These are phyloP conservation scores for Acacia acuminata DNA, from an alignment of 306 rosid genomes.

Conservation along the genomic window DNA sequence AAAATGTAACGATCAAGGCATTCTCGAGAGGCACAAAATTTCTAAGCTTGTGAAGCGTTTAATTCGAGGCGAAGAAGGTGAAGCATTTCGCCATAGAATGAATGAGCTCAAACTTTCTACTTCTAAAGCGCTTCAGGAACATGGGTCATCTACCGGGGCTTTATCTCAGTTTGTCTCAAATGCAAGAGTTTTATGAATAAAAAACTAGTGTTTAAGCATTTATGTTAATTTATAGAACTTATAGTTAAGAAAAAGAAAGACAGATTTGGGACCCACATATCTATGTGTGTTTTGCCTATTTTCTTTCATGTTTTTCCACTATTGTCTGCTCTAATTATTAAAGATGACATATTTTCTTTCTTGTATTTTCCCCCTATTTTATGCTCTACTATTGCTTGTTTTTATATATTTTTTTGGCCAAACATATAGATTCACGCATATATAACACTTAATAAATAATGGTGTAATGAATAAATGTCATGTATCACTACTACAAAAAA, in stretches of 20 bases:
- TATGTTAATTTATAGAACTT: background rate
- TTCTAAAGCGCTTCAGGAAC: background rate
- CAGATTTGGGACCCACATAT: background rate
- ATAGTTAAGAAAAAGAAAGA: background rate
- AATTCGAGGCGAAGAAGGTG: background rate
- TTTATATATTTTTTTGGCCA: too few species aligned
- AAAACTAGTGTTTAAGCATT: background rate
- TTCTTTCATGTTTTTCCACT: background rate
- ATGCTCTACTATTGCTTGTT: too few species aligned
- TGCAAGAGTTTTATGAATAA: background rate
- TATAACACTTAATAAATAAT: too few species aligned
- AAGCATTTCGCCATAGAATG: background rate
- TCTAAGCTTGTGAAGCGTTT: background rate
- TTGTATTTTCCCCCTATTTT: too few species aligned
- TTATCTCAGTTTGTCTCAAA: background rate
- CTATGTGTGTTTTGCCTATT: background rate
- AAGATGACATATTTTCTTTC: background rate
- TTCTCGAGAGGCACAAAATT: background rate
- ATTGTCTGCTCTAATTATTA: background rate
- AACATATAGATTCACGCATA: too few species aligned
- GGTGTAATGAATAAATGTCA: too few species aligned
- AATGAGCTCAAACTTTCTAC: background rate
- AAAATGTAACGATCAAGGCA: background rate
- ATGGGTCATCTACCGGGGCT: background rate
- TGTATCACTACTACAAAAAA: too few species aligned